Percentiles rank a stretch among this genome's conserved stretches.
These are phyloP conservation scores for Berkeleyomyces basicola DNA, from an alignment of 2,329 filamentous ascomycete species.

Conservation along the genomic window DNA sequence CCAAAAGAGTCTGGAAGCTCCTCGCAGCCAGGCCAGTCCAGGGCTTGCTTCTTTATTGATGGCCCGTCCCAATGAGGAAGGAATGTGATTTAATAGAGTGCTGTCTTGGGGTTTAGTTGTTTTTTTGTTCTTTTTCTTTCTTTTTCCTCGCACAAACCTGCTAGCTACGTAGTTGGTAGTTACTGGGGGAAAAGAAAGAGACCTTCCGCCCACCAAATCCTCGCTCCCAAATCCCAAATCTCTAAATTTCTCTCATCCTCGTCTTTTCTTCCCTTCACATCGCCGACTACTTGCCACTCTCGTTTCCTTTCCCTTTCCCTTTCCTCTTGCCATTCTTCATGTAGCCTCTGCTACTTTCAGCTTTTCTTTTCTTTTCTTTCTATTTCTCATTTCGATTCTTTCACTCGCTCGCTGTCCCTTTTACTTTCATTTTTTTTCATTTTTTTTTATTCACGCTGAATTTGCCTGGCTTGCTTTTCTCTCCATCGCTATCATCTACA, in stretches of 20 bases:
- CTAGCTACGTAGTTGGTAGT: neutral
- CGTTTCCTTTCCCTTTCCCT: neutral
- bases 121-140: neutral
- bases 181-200: neutral
- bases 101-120: neutral
- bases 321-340: neutral
- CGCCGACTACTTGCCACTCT: neutral
- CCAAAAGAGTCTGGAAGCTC: neutral
- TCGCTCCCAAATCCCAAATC: neutral
- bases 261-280: neutral
- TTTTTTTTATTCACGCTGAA: neutral
- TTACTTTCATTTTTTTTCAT: conserved; percentile 4
- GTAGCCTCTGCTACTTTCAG: neutral
- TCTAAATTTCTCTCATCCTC: neutral
- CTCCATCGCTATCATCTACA: neutral
- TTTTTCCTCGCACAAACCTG: neutral
- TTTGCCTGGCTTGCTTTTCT: neutral
- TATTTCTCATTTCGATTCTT: neutral
- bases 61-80: neutral
- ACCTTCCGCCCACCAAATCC: neutral
- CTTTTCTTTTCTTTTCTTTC: neutral
- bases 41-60: neutral
- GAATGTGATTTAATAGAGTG: neutral
- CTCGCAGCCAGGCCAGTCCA: neutral
- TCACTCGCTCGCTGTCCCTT: neutral